These are phyloP conservation scores for Starmerella vaccinii DNA, from an alignment of 805 yeast genomes.

Conservation along the genomic window DNA sequence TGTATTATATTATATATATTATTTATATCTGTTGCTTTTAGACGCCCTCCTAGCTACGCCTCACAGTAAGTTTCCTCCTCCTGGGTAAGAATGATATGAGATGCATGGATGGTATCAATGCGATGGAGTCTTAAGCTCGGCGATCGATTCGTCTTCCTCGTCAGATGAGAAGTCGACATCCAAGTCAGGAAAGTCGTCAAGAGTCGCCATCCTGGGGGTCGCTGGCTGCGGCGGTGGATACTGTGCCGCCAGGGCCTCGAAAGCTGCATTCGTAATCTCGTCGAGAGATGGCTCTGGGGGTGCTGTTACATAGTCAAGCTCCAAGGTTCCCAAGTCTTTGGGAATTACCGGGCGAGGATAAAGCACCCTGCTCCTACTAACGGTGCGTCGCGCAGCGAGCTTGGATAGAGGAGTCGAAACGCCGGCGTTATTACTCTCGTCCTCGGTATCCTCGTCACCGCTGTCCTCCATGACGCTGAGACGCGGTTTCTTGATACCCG, in stretches of 20 bases:
- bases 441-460: background rate
- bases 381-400: conserved; percentile 1
- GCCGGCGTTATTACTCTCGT: background rate
- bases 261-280: background rate
- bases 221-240: background rate
- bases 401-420: background rate
- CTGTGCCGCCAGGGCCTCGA: background rate
- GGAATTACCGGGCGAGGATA: conserved; percentile 4
- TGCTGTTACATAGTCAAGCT: background rate
- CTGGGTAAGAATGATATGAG: background rate
- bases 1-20: background rate
- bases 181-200: conserved; percentile 14
- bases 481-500: background rate
- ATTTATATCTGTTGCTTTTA: background rate
- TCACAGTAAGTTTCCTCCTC: no score
- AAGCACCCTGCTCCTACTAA: background rate
- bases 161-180: background rate
- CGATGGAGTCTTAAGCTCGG: background rate
- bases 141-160: background rate
- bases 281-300: background rate
- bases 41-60: no score
- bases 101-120: background rate
- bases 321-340: background rate
- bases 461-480: background rate
- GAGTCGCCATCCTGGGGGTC: background rate